phyloP scores from a whole-genome alignment of 1,284 basidiomycete genomes.

The Ganoderma lucidum region DNA sequence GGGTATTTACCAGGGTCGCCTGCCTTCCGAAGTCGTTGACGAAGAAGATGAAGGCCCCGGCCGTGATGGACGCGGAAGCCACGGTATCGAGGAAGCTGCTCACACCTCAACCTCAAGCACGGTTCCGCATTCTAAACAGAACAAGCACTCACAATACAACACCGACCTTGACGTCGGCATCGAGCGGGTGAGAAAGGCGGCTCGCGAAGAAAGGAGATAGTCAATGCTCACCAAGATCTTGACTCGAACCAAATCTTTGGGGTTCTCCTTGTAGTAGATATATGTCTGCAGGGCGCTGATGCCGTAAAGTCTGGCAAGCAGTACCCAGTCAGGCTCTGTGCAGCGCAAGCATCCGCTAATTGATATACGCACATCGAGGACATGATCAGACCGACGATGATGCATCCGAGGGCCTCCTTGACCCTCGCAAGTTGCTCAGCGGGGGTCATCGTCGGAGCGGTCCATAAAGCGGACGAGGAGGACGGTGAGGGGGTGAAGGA shows the following conservation, averaged over 20 bases:
- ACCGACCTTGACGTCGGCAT: neutral
- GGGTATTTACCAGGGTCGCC: neutral
- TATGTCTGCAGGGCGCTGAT: neutral
- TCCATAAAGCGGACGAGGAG: neutral
- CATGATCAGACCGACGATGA: neutral
- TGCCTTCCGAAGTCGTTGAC: neutral
- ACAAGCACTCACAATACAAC: neutral
- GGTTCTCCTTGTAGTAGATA: neutral
- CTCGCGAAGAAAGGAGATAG: neutral
- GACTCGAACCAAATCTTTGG: neutral
- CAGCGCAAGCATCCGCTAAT: neutral
- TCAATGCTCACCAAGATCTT: neutral
- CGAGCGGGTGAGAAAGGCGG: neutral
- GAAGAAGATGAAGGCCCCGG: constrained; percentile 1
- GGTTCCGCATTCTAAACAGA: neutral
- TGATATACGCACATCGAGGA: neutral
- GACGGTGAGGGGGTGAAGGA: no score
- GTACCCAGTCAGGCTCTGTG: neutral
- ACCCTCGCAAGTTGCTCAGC: neutral
- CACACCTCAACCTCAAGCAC: neutral
- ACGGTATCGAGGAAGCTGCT: neutral
- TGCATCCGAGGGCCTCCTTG: neutral
- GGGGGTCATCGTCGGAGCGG: neutral
- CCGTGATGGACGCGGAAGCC: neutral
- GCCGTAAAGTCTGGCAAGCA: neutral